Conservation (phyloP, 257 asterid species). For the Solanum bukasovii region DNA sequence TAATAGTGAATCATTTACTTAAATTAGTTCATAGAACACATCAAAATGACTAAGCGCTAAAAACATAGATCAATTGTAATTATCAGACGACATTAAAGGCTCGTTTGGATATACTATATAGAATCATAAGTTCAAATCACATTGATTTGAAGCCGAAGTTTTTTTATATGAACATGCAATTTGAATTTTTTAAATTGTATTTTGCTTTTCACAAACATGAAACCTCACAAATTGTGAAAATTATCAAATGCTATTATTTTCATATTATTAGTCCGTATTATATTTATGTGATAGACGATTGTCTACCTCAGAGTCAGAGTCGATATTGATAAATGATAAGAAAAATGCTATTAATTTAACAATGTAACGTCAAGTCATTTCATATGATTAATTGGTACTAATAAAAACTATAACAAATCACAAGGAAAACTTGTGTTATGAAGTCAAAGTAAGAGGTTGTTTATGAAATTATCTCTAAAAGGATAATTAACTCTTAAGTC, state of each 20-base stretch:
- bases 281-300: not conserved
- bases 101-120: not conserved
- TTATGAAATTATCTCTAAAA: not conserved
- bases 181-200: no score
- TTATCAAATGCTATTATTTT: not conserved
- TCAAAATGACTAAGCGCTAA: not conserved
- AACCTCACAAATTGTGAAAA: no score
- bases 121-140: no score
- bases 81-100: not conserved
- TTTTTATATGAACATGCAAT: not conserved
- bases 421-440: not conserved
- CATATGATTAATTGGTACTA: no score
- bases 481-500: not conserved
- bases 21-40: not conserved
- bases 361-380: not conserved
- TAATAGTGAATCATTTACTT: not conserved
- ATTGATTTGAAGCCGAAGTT: no score
- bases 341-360: not conserved
- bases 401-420: no score
- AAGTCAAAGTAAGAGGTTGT: not conserved
- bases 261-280: not conserved
- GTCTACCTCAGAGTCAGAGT: not conserved
- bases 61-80: not conserved
- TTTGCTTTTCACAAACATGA: no score
- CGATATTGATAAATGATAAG: not conserved